Base-by-base conservation (phyloP, 2,329 filamentous ascomycete genomes). In the Exophiala xenobiotica region DNA sequence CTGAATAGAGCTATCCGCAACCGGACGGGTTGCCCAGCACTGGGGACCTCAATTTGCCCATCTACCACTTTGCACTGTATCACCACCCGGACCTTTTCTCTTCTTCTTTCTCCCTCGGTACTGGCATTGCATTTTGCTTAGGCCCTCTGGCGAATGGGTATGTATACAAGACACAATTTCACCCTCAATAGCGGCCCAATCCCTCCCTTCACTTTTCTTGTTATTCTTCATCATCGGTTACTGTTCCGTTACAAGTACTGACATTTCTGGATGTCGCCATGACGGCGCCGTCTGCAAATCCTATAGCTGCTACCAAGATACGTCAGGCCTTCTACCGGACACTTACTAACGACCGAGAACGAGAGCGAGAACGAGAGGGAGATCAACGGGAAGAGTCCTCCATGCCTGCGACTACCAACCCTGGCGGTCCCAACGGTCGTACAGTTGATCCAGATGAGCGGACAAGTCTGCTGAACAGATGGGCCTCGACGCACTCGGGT, bases 371-470 rank as follows among this genome's bases (percentile, higher is more conserved):
- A 11, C 29, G 29, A 33, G 9, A 5, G 16, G 5, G 16, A 9
- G 12, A 11, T 11, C 5, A 33, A 33, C 29, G 29, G 20, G 14
- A 40, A n/a, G 19, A 7, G 18, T 40, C 31, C 20, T 43, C n/a
- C 40, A 57, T 57, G 54, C 48, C 54, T 47, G 27, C 49, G 31
- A 40, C 19, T 20, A 14, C 19, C 18, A 20, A 40, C 39, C 45
- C 57, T 8, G 44, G 38, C 42, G 65, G 64, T 22, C 59, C 59
- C 51, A 71, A 70, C 59, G 67, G 66, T 51, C 62, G 60, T 11
- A 42, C 60, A 1, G 31, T 16, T 16, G 60, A 66, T 46, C 58
- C 67, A 11, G 61, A 59, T 51, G 71, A 74, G 60, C 66, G 59
- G n/a, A 65, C 67, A 4, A 54, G 64, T 9, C 58, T 73, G 24